A percentile compares a stretch with the other conserved stretches of the same genome.
phyloP scores from a whole-genome alignment of 257 asterid genomes.

The Nicotiana tomentosiformis region DNA sequence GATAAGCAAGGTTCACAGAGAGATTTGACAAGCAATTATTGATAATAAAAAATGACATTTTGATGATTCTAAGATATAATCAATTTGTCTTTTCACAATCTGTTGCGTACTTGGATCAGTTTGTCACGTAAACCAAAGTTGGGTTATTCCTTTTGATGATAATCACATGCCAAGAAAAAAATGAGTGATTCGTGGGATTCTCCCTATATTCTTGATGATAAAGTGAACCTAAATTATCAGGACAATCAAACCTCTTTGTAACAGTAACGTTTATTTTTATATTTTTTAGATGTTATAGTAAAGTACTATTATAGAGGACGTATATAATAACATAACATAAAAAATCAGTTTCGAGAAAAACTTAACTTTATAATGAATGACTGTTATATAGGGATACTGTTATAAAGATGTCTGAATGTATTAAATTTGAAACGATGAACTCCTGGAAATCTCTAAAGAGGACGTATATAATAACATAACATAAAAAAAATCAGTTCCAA shows the following conservation, averaged over 20 bases:
- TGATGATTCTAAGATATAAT: neutral
- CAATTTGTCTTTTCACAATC: neutral
- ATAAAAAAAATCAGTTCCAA: no score
- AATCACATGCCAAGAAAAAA: neutral
- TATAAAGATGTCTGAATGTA: no score
- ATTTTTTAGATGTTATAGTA: no score
- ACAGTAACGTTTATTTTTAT: fast-evolving
- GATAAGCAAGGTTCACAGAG: neutral
- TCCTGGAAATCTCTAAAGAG: no score
- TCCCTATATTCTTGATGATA: neutral
- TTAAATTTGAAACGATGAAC: neutral
- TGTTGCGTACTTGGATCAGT: neutral
- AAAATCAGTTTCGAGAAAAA: no score
- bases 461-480: no score
- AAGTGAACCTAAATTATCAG: neutral
- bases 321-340: no score
- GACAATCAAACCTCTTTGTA: no score
- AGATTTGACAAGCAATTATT: neutral
- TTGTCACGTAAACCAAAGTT: neutral
- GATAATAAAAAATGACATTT: neutral
- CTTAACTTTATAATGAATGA: no score
- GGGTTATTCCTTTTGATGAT: neutral
- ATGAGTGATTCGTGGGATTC: neutral
- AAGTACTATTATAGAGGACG: no score
- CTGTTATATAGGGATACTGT: no score